Evolutionary conservation across 768 basidiomycete species (phyloP), one percentile per base, ranked within the genome.

Genomic region (Termitomyces sp.): DNA sequence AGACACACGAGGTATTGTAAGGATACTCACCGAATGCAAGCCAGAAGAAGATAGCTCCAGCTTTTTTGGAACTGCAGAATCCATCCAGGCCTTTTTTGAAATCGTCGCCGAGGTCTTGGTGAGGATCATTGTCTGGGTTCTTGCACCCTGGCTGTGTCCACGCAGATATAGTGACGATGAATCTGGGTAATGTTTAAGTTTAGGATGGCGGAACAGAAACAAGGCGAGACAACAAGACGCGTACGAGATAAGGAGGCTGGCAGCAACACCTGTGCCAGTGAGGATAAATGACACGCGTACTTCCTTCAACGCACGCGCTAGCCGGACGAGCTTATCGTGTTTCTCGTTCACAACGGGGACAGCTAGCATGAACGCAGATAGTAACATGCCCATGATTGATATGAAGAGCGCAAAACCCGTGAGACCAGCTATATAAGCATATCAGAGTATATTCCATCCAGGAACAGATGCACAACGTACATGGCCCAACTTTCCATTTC

Each of bases 51-150:
- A 95, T 83, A 5, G 85, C 85, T 0, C 83, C 91, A 2, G 95
- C 95, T 65, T 93, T 94, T 76, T 97, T 98, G 7, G 95, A 95
- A 62, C 79, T 85, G 72, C 95, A 98, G 91, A 92, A 97, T 0
- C 89, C 85, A 4, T 80, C 73, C 2, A 98, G 76, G 20, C 77
- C 91, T 4, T 78, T 77, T 61, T 81, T 80, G 70, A 89, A 98
- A 57, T 79, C 82, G 32, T 80, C 75, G 20, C 89, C 87, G 13
- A 84, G 79, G 33, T 71, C 69, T 50, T 78, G 87, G 68, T 93
- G 80, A 4, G 95, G 95, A 65, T 97, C 95, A 4, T 90, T 84
- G 52, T 77, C 76, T 1, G 93, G 70, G 61, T 96, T 78, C 72
- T 96, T 96, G 77, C 95, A 98, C 0, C 95, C 95, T 1, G 90